These are phyloP conservation scores for Phytophthora colocasiae DNA, from an alignment of 352 stramenopile species.

Conservation along the genomic window DNA sequence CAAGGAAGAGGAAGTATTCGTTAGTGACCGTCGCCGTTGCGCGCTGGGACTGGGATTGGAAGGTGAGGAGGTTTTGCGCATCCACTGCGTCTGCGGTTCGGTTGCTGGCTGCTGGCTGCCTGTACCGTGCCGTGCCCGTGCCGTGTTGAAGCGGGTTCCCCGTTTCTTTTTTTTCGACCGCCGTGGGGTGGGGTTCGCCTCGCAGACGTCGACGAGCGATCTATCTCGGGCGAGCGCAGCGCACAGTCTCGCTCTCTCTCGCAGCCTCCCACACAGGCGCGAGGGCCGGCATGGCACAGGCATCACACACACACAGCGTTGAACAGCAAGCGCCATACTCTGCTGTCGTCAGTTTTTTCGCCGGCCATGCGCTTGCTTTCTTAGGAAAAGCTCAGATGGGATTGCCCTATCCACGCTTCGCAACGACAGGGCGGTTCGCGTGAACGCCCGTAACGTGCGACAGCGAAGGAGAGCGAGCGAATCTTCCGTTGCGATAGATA, in stretches of 20 bases:
- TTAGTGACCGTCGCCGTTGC: background rate
- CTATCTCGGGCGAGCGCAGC: constrained; percentile 19
- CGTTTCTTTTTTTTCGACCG: constrained; percentile 51
- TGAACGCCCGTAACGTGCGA: constrained; percentile 27
- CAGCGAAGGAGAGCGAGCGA: constrained; percentile 2
- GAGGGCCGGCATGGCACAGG: constrained; percentile 12
- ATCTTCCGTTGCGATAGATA: constrained; percentile 5
- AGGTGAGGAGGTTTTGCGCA: constrained; percentile 28
- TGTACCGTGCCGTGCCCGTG: constrained; percentile 13
- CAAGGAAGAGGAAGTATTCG: background rate
- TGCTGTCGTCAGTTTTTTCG: constrained; percentile 43
- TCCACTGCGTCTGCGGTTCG: constrained; percentile 32
- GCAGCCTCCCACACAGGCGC: constrained; percentile 42
- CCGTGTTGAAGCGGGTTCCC: constrained; percentile 41
- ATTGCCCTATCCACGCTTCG: constrained; percentile 16
- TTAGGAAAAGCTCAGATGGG: constrained; percentile 37
- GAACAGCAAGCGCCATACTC: constrained; percentile 30
- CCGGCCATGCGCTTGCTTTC: constrained; percentile 17
- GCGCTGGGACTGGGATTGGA: constrained; percentile 26
- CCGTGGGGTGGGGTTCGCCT: constrained; percentile 32
- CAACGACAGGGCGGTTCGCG: constrained; percentile 26
- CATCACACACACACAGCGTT: constrained; percentile 8
- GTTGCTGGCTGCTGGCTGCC: constrained; percentile 35
- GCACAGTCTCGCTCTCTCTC: constrained; percentile 32
- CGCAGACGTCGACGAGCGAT: constrained; percentile 16